These are phyloP conservation scores for Hsuehochloa calcarea DNA, from an alignment of 176 grass and related monocot species.

Conservation along the genomic window DNA sequence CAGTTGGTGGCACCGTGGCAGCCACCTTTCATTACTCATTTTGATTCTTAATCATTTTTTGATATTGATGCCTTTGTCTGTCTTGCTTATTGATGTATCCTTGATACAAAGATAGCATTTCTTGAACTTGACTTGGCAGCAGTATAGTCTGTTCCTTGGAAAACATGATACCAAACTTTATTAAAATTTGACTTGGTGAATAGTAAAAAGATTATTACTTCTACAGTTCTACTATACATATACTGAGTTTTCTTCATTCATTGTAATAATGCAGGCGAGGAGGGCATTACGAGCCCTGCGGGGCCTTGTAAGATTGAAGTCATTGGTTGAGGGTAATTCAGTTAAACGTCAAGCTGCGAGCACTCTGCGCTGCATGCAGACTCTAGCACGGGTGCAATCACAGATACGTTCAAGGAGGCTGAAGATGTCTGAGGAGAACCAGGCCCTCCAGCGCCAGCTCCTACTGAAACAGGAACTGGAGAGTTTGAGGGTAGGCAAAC, in stretches of 20 bases:
- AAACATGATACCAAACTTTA: background rate
- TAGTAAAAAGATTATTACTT: background rate
- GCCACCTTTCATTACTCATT: slow-evolving; percentile 42
- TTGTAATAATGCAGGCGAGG: slow-evolving; percentile 63
- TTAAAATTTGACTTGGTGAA: slow-evolving; percentile 1
- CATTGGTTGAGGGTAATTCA: slow-evolving; percentile 83
- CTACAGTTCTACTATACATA: background rate
- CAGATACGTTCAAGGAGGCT: slow-evolving; percentile 82
- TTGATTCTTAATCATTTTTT: slow-evolving; percentile 43
- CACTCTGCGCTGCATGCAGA: slow-evolving; percentile 92
- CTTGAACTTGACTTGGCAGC: background rate
- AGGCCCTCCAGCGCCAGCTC: slow-evolving; percentile 85
- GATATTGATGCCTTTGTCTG: slow-evolving; percentile 36
- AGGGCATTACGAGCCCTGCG: slow-evolving; percentile 81
- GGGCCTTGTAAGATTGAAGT: slow-evolving; percentile 90
- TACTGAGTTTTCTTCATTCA: background rate
- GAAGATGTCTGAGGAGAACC: slow-evolving; percentile 93
- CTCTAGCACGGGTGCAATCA: slow-evolving; percentile 81
- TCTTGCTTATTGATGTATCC: slow-evolving; percentile 8
- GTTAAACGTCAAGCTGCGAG: slow-evolving; percentile 92
- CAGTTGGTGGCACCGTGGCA: slow-evolving; percentile 54
- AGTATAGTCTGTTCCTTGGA: background rate
- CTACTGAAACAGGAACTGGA: slow-evolving; percentile 90
- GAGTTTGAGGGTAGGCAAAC: slow-evolving; percentile 71
- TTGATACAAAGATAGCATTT: slow-evolving; percentile 9